Base-by-base conservation (phyloP, 257 asterid genomes). In the Salvia splendens region DNA sequence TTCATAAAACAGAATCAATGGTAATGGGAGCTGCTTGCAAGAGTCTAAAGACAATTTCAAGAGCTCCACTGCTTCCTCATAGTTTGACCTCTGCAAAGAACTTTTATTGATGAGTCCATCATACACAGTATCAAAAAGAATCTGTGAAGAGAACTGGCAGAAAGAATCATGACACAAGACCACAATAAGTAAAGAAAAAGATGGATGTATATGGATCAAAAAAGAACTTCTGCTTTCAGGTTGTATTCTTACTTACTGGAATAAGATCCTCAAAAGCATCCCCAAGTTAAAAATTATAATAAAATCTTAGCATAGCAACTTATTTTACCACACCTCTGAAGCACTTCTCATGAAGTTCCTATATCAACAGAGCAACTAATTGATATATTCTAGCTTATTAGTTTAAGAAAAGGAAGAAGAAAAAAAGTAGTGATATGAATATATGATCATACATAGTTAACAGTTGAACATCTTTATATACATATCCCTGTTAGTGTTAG, bases 31-130 rank as follows among this genome's bases (percentile, higher is more conserved):
- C 80, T 86, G 88, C 72, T 81, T 84, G 88, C 97, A 87, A 48
- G 95, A 85, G 67, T 87, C 87, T 70, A 86, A 78, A 65, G 89
- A 82, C 74, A 82, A 67, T 78, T 79, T 83, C 80, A 90, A 76
- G 71, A 90, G 89, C 81, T 86, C 97, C 84, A 90, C 75, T 78
- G 97, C 97, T 78, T 87, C 97, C 68, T 86, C 92, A 16, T 75
- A 63, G 74, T 86, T 87, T 73, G 95, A 71, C 73, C 82, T 82
- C 95, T 89, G 75, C 65, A 78, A 64, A 48, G 35, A 79, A 77
- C 30, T 43, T 61, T 38, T 17, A 33, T 68, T 53, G 58, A 76
- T 73, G 53, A 75, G 70, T 43, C 57, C 38, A 59, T 49, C 65
- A 61, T 56, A 77, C 60, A 49, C 67, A 75, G 35, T 57, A 54